Base-by-base conservation (phyloP, 2,329 filamentous ascomycete species). In the Tothia fuscella region DNA sequence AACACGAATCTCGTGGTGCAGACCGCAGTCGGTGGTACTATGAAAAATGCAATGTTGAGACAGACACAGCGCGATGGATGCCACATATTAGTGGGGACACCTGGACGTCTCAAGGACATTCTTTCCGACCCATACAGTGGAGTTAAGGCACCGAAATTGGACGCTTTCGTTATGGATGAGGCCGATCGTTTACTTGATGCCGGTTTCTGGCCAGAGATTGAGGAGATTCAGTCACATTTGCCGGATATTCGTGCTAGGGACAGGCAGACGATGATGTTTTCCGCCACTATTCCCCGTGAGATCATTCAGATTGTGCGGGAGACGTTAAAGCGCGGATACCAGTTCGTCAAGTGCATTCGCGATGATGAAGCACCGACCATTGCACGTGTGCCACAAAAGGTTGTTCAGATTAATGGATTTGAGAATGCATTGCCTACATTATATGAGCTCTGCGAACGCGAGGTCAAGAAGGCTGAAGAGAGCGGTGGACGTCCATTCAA, bases 221-320 rank as follows among this genome's bases (percentile, higher is more conserved):
- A 64, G 26, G 56, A 66, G 14, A 68, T 71, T 51, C 63, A 63
- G 52, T 51, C 51, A 10, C 49, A 60, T 26, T 54, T 95, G 7
- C 89, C 89, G 3, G 63, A 71, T 35, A 71, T 72, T 5, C 52
- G 58, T 0, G 61, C 78, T 40, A 74, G 80, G 46, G 71, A 81
- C 41, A 78, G 89, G 38, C 91, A 98, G 61, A 95, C 88, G 5
- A 76, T 98, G 53, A 80, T 98, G 61, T 95, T 93, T 60, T 96
- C 89, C 12, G 91, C 91, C 33, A 98, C 91, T 9, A 82, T 98
- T 24, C 86, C 89, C 34, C 72, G 73, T 45, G 76, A 87, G 48
- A 89, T 98, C 33, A 78, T 94, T 50, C 64, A 72, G 32, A 73
- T 96, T 37, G 89, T 93, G 30, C 75, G 80, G 46, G 63, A 67